Percentiles rank a stretch among this genome's conserved stretches.
Evolutionary conservation across 805 yeast species (phyloP).

Genomic region (Pichia deserticola): DNA sequence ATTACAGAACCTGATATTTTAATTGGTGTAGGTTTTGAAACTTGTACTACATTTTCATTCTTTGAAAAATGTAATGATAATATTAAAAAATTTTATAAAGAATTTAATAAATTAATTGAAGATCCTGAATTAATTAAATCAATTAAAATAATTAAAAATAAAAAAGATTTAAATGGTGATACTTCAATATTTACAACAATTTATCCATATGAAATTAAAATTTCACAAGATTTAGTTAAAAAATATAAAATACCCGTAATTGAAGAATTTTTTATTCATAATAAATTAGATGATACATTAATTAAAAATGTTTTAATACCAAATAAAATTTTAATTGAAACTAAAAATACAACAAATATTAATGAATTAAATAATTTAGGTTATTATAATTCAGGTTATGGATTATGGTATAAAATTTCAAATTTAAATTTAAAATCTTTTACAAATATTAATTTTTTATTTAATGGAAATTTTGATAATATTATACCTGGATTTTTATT

Average conservation of each 20-base stretch:
- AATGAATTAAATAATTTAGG: conserved; percentile 3
- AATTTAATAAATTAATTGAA: not conserved
- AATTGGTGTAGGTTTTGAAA: not conserved
- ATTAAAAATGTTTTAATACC: not conserved
- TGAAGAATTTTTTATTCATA: conserved; percentile 1
- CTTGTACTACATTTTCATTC: conserved; percentile 4
- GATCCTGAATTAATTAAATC: not conserved
- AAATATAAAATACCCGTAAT: not conserved
- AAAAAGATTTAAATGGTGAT: not conserved
- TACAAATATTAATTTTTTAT: conserved; percentile 51
- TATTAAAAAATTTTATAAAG: not conserved
- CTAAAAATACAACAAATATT: not conserved
- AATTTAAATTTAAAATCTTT: not conserved
- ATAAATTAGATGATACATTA: not conserved
- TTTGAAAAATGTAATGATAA: not conserved
- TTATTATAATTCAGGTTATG: conserved; percentile 24
- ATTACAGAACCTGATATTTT: not conserved
- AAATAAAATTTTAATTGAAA: not conserved
- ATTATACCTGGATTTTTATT: conserved; percentile 66
- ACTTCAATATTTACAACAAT: not conserved
- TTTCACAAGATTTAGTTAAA: not conserved
- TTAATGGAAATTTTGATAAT: conserved; percentile 66
- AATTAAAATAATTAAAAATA: not conserved
- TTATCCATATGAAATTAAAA: conserved; percentile 2
- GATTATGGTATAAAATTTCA: conserved; percentile 48